Evolutionary conservation across 768 basidiomycete species (phyloP).

Genomic region (Suillus sp.): DNA sequence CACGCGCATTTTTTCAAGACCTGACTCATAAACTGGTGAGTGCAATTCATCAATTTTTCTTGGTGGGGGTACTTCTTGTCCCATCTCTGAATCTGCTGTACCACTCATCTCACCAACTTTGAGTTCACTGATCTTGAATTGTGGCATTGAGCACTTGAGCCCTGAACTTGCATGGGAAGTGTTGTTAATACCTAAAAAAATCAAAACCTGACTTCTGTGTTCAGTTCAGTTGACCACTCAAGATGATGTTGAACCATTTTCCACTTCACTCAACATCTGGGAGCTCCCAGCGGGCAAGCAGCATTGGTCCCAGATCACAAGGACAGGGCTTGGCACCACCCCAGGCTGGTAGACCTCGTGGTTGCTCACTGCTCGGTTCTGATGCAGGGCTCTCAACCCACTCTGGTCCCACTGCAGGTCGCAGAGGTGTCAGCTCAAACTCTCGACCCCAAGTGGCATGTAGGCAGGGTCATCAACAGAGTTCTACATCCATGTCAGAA

Average conservation of each 20-base stretch:
- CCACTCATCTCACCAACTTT: neutral
- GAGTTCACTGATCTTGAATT: constrained; percentile 1
- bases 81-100: no score
- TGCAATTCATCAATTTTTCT: no score
- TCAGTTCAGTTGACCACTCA: neutral
- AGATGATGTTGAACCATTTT: neutral
- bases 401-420: neutral
- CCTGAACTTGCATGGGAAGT: neutral
- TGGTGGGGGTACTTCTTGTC: no score
- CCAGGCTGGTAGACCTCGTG: neutral
- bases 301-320: neutral
- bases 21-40: no score
- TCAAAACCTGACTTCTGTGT: neutral
- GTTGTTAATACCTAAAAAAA: neutral
- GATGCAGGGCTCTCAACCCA: neutral
- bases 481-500: no score
- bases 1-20: no score
- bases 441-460: no score
- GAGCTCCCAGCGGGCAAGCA: neutral
- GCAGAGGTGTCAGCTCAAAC: neutral
- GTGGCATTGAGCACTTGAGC: neutral
- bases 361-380: neutral
- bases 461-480: no score
- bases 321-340: no score
- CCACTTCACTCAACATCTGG: constrained; percentile 1